phyloP scores from a whole-genome alignment of 139 green algal species.

The Closterium sp. region DNA sequence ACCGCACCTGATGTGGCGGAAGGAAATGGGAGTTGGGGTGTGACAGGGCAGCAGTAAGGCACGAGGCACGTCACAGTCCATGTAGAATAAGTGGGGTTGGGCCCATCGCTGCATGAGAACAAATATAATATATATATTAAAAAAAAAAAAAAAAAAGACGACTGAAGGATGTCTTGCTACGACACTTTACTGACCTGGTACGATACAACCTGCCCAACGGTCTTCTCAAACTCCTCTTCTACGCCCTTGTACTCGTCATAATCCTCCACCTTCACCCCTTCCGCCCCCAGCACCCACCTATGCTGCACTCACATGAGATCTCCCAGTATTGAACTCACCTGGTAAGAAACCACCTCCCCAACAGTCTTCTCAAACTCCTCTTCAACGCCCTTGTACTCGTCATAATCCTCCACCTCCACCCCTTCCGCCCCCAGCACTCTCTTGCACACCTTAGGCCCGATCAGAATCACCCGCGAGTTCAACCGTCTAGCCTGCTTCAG shows the following conservation, averaged over 20 bases:
- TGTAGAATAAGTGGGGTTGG: slow-evolving; percentile 12
- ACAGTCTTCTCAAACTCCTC: slow-evolving; percentile 14
- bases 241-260: slow-evolving; percentile 27
- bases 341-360: not conserved
- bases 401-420: not conserved
- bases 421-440: not conserved
- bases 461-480: slow-evolving; percentile 11
- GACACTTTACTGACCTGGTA: slow-evolving; percentile 21
- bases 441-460: not conserved
- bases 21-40: too few species aligned
- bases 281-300: not conserved
- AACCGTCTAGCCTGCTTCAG: slow-evolving; percentile 5
- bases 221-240: slow-evolving; percentile 4
- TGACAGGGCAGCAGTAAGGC: too few species aligned
- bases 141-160: too few species aligned
- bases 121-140: not conserved
- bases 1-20: not conserved
- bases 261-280: not conserved
- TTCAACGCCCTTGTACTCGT: slow-evolving; percentile 4
- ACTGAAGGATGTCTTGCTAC: too few species aligned
- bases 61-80: not conserved
- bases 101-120: slow-evolving; percentile 4
- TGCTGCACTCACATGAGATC: not conserved
- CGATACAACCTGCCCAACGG: not conserved
- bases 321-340: not conserved